Percentiles rank a stretch among this genome's conserved stretches.
Conservation (phyloP, 108 stramenopile species). For the Pseudonitzschia multiseries region DNA sequence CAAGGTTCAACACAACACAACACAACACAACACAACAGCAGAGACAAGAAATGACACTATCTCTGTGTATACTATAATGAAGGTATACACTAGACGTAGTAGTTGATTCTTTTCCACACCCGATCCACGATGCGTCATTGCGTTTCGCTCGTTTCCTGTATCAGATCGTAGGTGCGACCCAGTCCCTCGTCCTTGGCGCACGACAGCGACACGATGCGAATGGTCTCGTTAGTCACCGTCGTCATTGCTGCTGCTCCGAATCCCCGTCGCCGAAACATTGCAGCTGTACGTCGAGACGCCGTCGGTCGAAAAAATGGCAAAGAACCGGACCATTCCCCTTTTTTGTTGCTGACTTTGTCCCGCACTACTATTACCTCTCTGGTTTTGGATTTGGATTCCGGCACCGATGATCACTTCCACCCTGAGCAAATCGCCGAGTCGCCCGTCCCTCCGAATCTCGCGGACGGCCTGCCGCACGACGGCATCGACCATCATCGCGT, state of each 20-base stretch:
- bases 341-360: not conserved
- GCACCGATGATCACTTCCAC: constrained; percentile 41
- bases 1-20: too few relatives aligned
- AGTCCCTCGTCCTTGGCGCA: constrained; percentile 46
- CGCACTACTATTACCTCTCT: too few relatives aligned
- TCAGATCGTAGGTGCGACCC: constrained; percentile 42
- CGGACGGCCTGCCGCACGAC: constrained; percentile 39
- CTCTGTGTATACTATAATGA: too few relatives aligned
- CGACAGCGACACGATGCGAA: constrained; percentile 31
- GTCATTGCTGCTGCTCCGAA: not conserved
- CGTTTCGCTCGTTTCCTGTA: constrained; percentile 7
- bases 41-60: not conserved
- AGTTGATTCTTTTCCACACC: too few relatives aligned
- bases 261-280: constrained; percentile 35
- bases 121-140: too few relatives aligned
- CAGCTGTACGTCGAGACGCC: constrained; percentile 39
- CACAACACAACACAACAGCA: too few relatives aligned
- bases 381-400: too few relatives aligned
- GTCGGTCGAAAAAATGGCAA: constrained; percentile 44
- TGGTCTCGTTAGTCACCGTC: not conserved
- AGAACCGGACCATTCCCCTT: constrained; percentile 39
- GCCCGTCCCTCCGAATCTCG: constrained; percentile 21
- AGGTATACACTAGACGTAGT: too few relatives aligned
- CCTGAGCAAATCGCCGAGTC: constrained; percentile 34
- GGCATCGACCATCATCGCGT: constrained; percentile 32